Percentiles rank a stretch among this genome's conserved stretches.
These are phyloP conservation scores for Murraya koenigii DNA, from an alignment of 345 rosid genomes.

Conservation along the genomic window DNA sequence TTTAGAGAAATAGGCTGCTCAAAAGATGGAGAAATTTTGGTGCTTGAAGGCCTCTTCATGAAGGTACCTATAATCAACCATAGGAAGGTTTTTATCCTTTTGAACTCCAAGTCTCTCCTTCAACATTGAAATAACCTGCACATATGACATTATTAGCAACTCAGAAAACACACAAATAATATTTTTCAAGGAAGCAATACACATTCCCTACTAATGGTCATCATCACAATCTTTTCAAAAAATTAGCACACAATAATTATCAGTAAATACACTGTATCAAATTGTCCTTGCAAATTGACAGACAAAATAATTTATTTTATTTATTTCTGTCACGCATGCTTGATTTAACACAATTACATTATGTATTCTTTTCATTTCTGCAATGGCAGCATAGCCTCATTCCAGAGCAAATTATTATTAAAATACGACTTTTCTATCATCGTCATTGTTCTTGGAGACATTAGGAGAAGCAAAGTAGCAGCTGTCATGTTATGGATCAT, in stretches of 20 bases:
- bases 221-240: neutral
- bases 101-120: constrained; percentile 80
- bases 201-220: neutral
- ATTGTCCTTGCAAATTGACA: no score
- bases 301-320: neutral
- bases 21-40: neutral
- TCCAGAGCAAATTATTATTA: neutral
- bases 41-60: neutral
- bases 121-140: constrained; percentile 79
- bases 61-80: constrained; percentile 68
- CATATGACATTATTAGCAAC: neutral
- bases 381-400: neutral
- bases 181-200: neutral
- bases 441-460: neutral
- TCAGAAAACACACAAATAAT: neutral
- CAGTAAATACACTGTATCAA: no score
- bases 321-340: neutral
- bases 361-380: neutral
- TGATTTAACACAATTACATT: neutral
- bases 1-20: neutral
- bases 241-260: no score
- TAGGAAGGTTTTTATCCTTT: constrained; percentile 66
- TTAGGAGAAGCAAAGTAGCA: neutral
- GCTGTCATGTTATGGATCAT: neutral
- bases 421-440: neutral